phyloP scores from a whole-genome alignment of 352 stramenopile species.

The Globisporangium orthogonon region DNA sequence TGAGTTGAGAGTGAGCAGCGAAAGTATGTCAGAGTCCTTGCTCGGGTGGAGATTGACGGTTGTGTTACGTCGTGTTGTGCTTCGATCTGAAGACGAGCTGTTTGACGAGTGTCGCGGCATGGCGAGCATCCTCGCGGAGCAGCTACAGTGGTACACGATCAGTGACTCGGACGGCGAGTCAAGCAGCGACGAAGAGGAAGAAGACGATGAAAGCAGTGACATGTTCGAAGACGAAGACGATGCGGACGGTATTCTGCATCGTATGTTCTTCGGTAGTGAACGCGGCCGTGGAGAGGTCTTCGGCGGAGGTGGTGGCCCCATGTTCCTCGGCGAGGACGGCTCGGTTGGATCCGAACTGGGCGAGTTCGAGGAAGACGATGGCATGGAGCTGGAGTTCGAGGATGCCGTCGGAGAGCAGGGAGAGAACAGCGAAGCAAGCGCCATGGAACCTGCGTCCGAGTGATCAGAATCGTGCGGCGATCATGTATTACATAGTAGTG shows the following conservation, averaged over 20 bases:
- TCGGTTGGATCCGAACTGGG: conserved; percentile 4
- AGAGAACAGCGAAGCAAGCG: not conserved
- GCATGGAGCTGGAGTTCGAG: conserved; percentile 1
- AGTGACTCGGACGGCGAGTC: conserved; percentile 30
- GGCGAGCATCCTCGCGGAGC: conserved; percentile 14
- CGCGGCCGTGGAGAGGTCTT: not conserved
- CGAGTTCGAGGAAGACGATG: conserved; percentile 12
- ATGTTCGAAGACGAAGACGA: not conserved
- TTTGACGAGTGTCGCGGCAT: conserved; percentile 36
- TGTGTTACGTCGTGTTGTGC: not conserved
- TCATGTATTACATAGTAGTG: not conserved
- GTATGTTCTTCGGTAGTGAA: conserved; percentile 1
- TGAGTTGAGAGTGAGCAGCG: conserved; percentile 8
- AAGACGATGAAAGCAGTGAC: not conserved
- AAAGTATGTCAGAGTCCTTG: not conserved
- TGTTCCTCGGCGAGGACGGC: not conserved
- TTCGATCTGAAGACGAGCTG: conserved; percentile 30
- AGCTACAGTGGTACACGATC: conserved; percentile 55
- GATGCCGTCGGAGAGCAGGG: not conserved
- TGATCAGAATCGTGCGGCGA: not conserved
- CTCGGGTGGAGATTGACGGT: not conserved
- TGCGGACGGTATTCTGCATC: conserved; percentile 2
- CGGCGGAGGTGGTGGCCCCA: not conserved
- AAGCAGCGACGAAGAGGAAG: conserved; percentile 1
- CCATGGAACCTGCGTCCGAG: not conserved